A percentile compares a stretch with the other conserved stretches of the same genome.
phyloP scores from a whole-genome alignment of 306 rosid species.

The Hippophae rhamnoides region DNA sequence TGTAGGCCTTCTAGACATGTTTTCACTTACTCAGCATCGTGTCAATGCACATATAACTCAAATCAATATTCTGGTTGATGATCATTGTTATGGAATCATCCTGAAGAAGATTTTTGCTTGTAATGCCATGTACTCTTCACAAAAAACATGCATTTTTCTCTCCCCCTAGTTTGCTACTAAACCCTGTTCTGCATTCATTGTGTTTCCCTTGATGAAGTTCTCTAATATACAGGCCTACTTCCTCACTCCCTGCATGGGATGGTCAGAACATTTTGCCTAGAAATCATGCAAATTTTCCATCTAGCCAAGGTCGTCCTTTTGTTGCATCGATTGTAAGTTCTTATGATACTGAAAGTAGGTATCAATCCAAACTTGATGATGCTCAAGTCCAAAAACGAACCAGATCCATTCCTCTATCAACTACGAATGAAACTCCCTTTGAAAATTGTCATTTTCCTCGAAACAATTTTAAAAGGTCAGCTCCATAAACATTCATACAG shows the following conservation, averaged over 20 bases:
- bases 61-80: neutral
- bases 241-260: constrained; percentile 24
- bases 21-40: neutral
- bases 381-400: constrained; percentile 42
- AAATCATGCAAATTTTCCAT: constrained; percentile 17
- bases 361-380: constrained; percentile 24
- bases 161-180: neutral
- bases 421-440: constrained; percentile 10
- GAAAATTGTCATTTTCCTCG: neutral
- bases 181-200: neutral
- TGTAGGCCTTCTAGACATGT: neutral
- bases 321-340: constrained; percentile 17
- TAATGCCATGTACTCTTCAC: neutral
- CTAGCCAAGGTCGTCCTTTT: constrained; percentile 20
- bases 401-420: constrained; percentile 42
- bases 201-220: neutral
- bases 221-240: constrained; percentile 31
- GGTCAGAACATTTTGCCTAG: constrained; percentile 21
- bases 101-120: neutral
- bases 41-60: neutral
- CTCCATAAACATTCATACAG: too few species aligned
- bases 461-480: too few species aligned
- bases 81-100: neutral
- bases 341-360: constrained; percentile 2
- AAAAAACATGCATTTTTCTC: neutral